Base-by-base conservation (phyloP, 176 grass and related monocot genomes). In the Rhynchospora breviuscula region DNA sequence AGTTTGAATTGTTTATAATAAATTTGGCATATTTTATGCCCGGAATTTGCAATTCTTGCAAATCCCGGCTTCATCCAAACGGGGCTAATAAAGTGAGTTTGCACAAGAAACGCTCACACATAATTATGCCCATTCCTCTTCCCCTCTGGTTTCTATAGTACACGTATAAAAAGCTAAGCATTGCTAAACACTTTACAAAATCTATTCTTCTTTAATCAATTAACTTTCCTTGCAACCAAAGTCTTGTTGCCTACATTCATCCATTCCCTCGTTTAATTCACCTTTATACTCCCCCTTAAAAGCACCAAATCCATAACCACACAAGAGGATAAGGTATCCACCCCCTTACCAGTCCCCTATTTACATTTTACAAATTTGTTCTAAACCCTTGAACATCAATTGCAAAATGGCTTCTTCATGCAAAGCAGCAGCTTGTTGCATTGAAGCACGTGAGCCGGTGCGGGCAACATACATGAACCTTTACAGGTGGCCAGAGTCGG, bases 401-500 rank as follows among this genome's bases (percentile, higher is more conserved):
- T 64, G 19, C 35, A 19, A 82, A 49, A 98, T 99, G 96, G 89
- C 87, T 12, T 89, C 82, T 2, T 84, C 86, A 56, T 95, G 96
- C 89, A 94, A 91, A 87, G 48, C 91, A 64, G 84, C 88, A 0
- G 48, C 73, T 29, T 85, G 76, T 1, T 95, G 95, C 80, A 88
- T 95, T 63, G 93, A 95, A 79, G 77, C 89, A 57, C 88, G 83
- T 4, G 82, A 49, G 22, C 95, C 90, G 46, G 86, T 95, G 85
- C 80, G 91, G 18, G 96, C 96, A 11, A 95, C 84, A 65, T 99
- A 92, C 48, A 83, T 95, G 13, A 95, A 81, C 88, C 89, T 95
- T 22, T 99, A 99, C 88, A 99, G 90, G 86, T 99, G 96, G 96
- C 96, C 91, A 4, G 93, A 99, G 81, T 99, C 96, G 43, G 96